Base-by-base conservation (phyloP, 2,329 filamentous ascomycete genomes). In the Phyllosticta citribraziliensis region DNA sequence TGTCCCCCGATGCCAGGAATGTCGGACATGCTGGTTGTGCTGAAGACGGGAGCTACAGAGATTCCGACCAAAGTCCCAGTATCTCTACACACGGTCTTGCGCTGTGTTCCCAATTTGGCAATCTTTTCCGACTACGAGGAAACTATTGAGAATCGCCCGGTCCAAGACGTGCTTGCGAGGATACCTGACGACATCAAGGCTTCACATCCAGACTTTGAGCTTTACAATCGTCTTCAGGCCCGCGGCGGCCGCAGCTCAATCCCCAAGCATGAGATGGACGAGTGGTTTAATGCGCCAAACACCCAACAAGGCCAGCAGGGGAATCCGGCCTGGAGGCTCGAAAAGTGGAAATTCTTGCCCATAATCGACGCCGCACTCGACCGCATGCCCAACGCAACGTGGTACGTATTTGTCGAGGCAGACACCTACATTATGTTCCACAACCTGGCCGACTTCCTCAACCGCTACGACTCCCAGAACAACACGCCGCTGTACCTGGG, bases 11-110 rank as follows among this genome's bases (percentile, higher is more conserved):
- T 69, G 25, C 63, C 65, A 1, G 72, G 72, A 27, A 72, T 73
- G 3, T 74, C 81, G 3, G 76, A 85, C 66, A 70, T 84, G 55
- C 79, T 84, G 63, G 76, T 85, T 17, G 73, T 84, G 10, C 73
- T 86, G 63, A 80, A 81, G 64, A 85, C 83, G 0, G 83, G 82
- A 58, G 82, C 82, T 17, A 82, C 81, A 8, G 82, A 85, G 65
- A 76, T 81, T 14, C 70, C 74, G 58, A 76, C 80, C 27, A 83
- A 84, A 67, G 75, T 85, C 2, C 81, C 82, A 1, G 70, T 72
- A 2, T 69, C 70, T 52, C 67, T 76, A 58, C 65, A 69, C 40
- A 72, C 73, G 25, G 72, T 69, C 5, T 62, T 76, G 12, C 64
- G 63, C 22, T 74, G 72, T 63, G 68, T 69, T 30, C 69, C 69